Evolutionary conservation across 2,329 filamentous ascomycete species (phyloP), one percentile per base, ranked within the genome.

Genomic region (Aspergillus sergii): DNA sequence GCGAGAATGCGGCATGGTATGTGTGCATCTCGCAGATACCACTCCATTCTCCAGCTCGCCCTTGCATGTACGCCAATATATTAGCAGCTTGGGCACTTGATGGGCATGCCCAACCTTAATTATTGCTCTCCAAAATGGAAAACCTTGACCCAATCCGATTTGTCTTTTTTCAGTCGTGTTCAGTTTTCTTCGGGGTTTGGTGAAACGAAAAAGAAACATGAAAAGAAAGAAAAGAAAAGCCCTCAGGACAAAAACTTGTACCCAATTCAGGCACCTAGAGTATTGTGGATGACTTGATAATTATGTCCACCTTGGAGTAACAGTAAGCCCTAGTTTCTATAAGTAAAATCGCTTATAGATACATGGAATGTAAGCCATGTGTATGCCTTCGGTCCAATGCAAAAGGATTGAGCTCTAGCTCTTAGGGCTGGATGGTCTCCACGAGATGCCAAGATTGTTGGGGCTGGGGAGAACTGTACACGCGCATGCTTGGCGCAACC

Each of bases 1-100:
- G 36, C 16, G 36, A 41, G 36, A 41, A 41, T 41, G 36, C 36
- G 16, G 16, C 6, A 41, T 41, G 16, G 16, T n/a, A 19, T 41
- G 16, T 19, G 8, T 19, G 16, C 2, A 16, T 19, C 19, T 19
- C 12, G 43, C 43, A 21, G 21, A 5, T 45, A 11, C 9, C 23
- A 46, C 43, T 23, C 7, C 12, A 28, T 48, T 11, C 45, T 23
- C 45, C 45, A 39, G 32, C n/a, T 55, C 51, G 23, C 51, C 51
- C 51, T 55, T 55, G 32, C 51, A 55, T 55, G 4, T 26, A n/a
- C 51, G 23, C 32, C 30, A 16, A 55, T 55, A 39, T 55, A 55
- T 55, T n/a, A 36, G 32, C n/a, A 23, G 28, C 39, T n/a, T 19
- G 39, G 39, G 16, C 8, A 23, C 3, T n/a, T 19, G 16, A 30